phyloP scores from a whole-genome alignment of 768 basidiomycete genomes.

The Auricularia sp. region DNA sequence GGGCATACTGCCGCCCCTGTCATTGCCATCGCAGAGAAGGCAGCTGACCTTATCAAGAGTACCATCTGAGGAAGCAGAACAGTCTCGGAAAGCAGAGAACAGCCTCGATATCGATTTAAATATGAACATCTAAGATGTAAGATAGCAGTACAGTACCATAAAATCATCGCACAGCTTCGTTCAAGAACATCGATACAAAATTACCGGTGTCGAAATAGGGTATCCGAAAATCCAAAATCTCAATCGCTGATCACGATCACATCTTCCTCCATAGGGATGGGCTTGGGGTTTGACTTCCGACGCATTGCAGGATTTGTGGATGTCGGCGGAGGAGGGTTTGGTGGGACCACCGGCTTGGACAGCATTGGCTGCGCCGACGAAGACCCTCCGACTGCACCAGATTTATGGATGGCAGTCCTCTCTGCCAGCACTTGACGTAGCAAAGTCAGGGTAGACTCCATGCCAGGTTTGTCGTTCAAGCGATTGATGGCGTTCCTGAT shows the following conservation, averaged over 20 bases:
- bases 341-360: neutral
- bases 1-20: conserved; percentile 3
- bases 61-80: too few species aligned
- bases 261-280: neutral
- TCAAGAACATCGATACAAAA: too few species aligned
- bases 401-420: neutral
- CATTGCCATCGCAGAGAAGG: conserved; percentile 15
- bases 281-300: neutral
- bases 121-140: too few species aligned
- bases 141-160: too few species aligned
- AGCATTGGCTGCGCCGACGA: neutral
- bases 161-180: too few species aligned
- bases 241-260: neutral
- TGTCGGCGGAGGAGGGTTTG: too few species aligned
- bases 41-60: conserved; percentile 13
- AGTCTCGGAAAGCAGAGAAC: too few species aligned
- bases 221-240: neutral
- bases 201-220: too few species aligned
- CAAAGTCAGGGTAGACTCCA: conserved; percentile 24
- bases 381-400: neutral
- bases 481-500: conserved; percentile 35
- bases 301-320: neutral
- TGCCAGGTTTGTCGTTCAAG: conserved; percentile 31
- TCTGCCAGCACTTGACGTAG: conserved; percentile 20
- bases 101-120: too few species aligned